Evolutionary conservation across 2,329 filamentous ascomycete species (phyloP).

Genomic region (Colletotrichum lindemuthianum): DNA sequence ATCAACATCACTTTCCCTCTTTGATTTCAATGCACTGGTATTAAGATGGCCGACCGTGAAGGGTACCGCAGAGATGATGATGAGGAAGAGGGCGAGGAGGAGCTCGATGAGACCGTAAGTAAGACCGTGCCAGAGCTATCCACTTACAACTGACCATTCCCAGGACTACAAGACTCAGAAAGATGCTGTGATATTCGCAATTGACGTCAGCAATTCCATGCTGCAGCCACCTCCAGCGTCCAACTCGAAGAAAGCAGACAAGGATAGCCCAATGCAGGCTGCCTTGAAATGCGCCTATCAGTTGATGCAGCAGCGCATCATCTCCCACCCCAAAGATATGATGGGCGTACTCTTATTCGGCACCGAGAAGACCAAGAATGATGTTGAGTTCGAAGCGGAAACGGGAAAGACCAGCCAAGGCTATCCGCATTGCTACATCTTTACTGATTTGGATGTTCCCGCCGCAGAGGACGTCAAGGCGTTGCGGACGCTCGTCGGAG

Average conservation of each 20-base stretch:
- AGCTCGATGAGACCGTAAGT: conserved; percentile 70
- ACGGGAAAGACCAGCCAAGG: conserved; percentile 68
- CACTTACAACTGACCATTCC: conserved; percentile 27
- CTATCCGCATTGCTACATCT: conserved; percentile 93
- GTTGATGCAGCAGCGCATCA: conserved; percentile 98
- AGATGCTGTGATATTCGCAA: conserved; percentile 97
- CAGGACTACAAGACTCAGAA: conserved; percentile 92
- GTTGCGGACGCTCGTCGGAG: conserved; percentile 79
- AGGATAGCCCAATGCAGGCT: conserved; percentile 81
- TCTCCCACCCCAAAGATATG: conserved; percentile 95
- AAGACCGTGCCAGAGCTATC: conserved; percentile 1
- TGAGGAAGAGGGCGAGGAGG: conserved; percentile 72
- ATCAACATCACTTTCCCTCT: not conserved
- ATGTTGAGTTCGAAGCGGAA: conserved; percentile 68
- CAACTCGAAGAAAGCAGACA: conserved; percentile 79
- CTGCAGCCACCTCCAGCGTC: conserved; percentile 71
- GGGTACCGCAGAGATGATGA: conserved; percentile 64
- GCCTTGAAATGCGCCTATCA: conserved; percentile 94
- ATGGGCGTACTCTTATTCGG: conserved; percentile 95
- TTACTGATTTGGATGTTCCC: conserved; percentile 88
- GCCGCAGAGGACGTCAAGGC: conserved; percentile 87
- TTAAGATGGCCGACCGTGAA: conserved; percentile 48
- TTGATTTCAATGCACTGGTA: not conserved
- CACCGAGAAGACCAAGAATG: conserved; percentile 77
- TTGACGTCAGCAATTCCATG: conserved; percentile 93